Conservation (phyloP, 1,284 basidiomycete species). For the Boletus sp. region DNA sequence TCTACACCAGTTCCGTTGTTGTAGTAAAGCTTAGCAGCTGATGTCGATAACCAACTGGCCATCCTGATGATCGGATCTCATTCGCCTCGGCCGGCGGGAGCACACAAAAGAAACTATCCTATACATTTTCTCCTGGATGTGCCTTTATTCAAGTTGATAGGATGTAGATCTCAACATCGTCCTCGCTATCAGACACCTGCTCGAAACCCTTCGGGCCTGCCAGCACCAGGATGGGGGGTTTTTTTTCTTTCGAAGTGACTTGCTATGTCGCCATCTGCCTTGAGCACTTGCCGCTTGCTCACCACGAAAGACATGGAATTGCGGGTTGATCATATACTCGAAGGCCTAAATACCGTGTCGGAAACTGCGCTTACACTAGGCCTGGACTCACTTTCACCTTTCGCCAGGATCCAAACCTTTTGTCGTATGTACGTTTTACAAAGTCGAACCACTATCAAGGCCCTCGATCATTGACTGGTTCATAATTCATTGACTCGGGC, state of each 20-base stretch:
- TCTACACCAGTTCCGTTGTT: constrained; percentile 1
- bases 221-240: background rate
- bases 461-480: background rate
- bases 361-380: background rate
- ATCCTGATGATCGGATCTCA: background rate
- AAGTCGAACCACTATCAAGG: background rate
- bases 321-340: too few species aligned
- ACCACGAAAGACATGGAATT: background rate
- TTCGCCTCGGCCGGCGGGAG: background rate
- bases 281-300: background rate
- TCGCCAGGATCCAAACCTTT: background rate
- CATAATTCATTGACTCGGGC: background rate
- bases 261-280: background rate
- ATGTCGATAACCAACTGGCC: background rate
- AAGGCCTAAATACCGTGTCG: background rate
- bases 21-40: background rate
- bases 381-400: background rate
- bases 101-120: background rate
- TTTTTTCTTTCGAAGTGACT: too few species aligned
- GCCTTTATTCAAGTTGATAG: background rate
- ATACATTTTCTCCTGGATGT: background rate
- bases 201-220: background rate
- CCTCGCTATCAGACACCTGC: background rate
- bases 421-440: background rate
- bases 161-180: background rate